Base-by-base conservation (phyloP, 1,284 basidiomycete genomes). In the Tilletia caries region DNA sequence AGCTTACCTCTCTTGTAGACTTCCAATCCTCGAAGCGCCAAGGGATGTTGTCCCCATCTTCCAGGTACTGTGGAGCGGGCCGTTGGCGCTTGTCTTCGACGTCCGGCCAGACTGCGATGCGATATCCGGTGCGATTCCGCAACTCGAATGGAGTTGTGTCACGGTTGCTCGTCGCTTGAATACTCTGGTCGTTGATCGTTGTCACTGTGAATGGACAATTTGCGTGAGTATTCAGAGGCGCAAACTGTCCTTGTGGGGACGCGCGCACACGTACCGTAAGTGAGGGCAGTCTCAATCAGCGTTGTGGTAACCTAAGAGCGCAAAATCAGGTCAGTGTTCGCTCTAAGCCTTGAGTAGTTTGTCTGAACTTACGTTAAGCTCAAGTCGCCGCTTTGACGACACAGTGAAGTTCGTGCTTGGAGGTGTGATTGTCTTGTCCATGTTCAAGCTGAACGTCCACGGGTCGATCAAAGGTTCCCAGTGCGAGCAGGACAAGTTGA, bases 381-480 rank as follows among this genome's bases (percentile, higher is more conserved):
- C 93, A 62, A 98, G 87, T 4, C 93, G 88, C 74, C 95, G 91
- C 71, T 89, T 88, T 10, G 95, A 92, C 34, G 89, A 88, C 20
- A 98, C 75, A 1, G 86, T 88, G 58, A 92, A 82, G 52, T 86
- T 87, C 68, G 91, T 85, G 50, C 87, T 87, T 0, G 86, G 84
- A 1, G 86, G 82, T 29, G 71, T 64, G 12, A 72, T 23, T 83
- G 86, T 68, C 5, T 83, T 81, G 37, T 83, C 79, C 64, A 84
- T 81, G 2, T 76, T 73, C 27, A 68, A 20, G 18, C 20, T 87
- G 64, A 92, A 84, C 29, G 89, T 91, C 95, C 96, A 99, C 0
- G 96, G 96, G 82, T 99, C 96, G 78, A 98, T 92, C 66, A 99
- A 85, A n/a, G 97, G 96, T 84, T 99, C 96, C 93, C 96, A 99